phyloP scores from a whole-genome alignment of 1,284 basidiomycete species.

The Melampsora abietis-canadensis region DNA sequence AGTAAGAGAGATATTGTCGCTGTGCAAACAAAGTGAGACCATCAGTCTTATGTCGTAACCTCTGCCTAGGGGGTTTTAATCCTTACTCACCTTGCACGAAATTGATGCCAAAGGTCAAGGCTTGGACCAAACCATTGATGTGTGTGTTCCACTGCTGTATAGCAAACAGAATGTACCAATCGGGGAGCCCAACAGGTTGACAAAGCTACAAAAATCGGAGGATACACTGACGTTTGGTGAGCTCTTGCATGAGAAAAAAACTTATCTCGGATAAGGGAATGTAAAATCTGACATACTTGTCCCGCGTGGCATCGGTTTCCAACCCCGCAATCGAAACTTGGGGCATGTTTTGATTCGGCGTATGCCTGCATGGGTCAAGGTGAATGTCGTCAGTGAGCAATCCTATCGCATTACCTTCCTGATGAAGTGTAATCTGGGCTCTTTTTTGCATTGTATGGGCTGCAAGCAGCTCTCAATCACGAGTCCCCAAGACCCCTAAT shows the following conservation, averaged over 20 bases:
- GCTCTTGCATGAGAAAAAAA: not conserved
- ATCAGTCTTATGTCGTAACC: not conserved
- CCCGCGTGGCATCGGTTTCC: slow-evolving; percentile 23
- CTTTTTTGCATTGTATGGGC: too few relatives aligned
- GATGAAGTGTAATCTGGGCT: too few relatives aligned
- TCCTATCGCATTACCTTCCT: too few relatives aligned
- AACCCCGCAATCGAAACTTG: slow-evolving; percentile 35
- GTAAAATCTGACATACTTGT: not conserved
- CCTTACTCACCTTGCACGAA: slow-evolving; percentile 36
- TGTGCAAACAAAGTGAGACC: not conserved
- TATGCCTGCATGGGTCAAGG: slow-evolving; percentile 8
- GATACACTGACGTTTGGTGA: not conserved
- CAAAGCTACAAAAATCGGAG: slow-evolving; percentile 15
- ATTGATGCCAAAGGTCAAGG: slow-evolving; percentile 19
- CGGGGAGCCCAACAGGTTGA: slow-evolving; percentile 17
- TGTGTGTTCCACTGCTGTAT: slow-evolving; percentile 40
- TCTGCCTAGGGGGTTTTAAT: not conserved
- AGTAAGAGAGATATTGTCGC: slow-evolving; percentile 9
- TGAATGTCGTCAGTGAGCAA: too few relatives aligned
- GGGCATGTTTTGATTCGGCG: slow-evolving; percentile 17
- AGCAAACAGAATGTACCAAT: slow-evolving; percentile 41
- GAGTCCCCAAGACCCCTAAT: too few relatives aligned
- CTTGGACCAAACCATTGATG: slow-evolving; percentile 21
- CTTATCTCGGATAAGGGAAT: not conserved
- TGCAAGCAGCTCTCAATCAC: too few relatives aligned